Evolutionary conservation across 495 filamentous ascomycete genomes (phyloP).

Genomic region (Clohesyomyces aquaticus): DNA sequence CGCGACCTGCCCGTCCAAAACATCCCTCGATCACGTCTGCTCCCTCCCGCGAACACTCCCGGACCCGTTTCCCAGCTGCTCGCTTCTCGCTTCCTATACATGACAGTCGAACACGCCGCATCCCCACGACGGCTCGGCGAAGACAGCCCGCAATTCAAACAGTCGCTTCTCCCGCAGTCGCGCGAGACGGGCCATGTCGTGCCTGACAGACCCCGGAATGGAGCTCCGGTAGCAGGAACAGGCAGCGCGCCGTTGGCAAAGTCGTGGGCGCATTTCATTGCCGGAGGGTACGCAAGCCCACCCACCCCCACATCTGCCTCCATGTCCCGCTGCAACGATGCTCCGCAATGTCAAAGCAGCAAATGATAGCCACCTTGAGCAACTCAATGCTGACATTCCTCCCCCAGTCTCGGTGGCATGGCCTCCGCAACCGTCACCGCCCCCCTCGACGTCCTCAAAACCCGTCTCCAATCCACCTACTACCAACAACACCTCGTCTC

Average conservation of each 20-base stretch:
- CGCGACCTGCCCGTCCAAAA: background rate
- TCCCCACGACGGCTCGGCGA: conserved; percentile 23
- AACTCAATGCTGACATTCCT: no score
- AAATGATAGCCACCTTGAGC: no score
- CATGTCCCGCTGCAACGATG: no score
- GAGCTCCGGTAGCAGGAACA: conserved; percentile 43
- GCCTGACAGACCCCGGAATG: conserved; percentile 50
- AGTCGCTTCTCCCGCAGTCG: conserved; percentile 54
- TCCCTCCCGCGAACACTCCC: background rate
- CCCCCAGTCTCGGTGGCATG: conserved; percentile 83
- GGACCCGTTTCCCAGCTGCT: background rate
- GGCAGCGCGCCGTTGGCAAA: conserved; percentile 62
- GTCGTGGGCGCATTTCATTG: conserved; percentile 87
- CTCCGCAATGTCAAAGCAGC: no score
- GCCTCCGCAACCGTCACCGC: conserved; percentile 82
- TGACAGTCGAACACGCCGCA: conserved; percentile 35
- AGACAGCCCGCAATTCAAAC: conserved; percentile 16
- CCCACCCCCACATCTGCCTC: no score
- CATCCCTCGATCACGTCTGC: background rate
- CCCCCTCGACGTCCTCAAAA: conserved; percentile 89
- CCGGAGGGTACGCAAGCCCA: conserved; percentile 70
- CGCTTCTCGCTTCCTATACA: conserved; percentile 11
- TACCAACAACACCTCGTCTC: conserved; percentile 70
- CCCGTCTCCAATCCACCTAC: conserved; percentile 85
- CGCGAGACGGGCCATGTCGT: conserved; percentile 64